phyloP scores from a whole-genome alignment of 2,329 filamentous ascomycete species.

The Aspergillus sp. region DNA sequence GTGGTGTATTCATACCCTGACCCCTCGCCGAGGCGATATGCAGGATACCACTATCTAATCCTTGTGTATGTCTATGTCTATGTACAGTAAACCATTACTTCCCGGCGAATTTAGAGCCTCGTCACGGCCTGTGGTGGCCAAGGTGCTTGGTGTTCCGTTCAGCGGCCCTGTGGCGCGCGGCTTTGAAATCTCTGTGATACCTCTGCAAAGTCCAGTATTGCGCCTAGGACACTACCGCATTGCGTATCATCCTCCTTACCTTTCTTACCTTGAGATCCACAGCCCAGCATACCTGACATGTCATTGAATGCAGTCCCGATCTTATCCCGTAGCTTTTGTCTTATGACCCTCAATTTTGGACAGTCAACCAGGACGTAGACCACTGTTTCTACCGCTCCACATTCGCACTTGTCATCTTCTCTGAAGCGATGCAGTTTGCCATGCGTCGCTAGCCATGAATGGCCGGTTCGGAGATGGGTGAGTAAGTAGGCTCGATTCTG shows the following conservation, averaged over 20 bases:
- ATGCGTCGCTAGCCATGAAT: constrained; percentile 15
- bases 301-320: constrained; percentile 14
- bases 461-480: constrained; percentile 14
- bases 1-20: constrained; percentile 15
- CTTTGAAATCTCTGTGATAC: constrained; percentile 16
- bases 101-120: constrained; percentile 17
- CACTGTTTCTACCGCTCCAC: constrained; percentile 13
- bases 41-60: constrained; percentile 14
- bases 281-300: constrained; percentile 18
- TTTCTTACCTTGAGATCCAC: constrained; percentile 11
- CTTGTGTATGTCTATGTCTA: constrained; percentile 12
- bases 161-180: constrained; percentile 11
- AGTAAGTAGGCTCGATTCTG: constrained; percentile 13
- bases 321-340: constrained; percentile 7
- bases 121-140: constrained; percentile 14
- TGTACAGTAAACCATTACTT: constrained; percentile 17
- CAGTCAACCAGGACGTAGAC: constrained; percentile 13
- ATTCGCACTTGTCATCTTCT: constrained; percentile 11
- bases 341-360: neutral
- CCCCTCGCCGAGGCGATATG: constrained; percentile 17
- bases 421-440: constrained; percentile 4
- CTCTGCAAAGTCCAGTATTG: constrained; percentile 15
- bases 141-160: constrained; percentile 11
- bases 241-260: constrained; percentile 7
- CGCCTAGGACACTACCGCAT: constrained; percentile 4